A percentile compares a stretch with the other conserved stretches of the same genome.
These are phyloP conservation scores for Xylaria curta DNA, from an alignment of 495 filamentous ascomycete genomes.

Conservation along the genomic window DNA sequence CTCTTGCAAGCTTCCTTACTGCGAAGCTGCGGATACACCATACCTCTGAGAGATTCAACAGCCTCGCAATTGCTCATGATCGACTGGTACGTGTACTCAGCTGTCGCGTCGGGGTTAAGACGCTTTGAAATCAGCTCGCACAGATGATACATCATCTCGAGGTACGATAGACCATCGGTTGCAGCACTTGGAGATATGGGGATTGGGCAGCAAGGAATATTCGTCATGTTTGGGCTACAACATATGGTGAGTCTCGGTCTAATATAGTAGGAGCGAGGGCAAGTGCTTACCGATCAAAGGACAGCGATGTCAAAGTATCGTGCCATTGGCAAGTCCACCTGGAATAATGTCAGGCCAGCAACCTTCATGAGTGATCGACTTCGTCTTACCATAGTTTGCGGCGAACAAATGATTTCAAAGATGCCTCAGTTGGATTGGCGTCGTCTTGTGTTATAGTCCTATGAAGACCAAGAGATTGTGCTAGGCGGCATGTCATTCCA, in stretches of 20 bases:
- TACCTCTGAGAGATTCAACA: slow-evolving; percentile 55
- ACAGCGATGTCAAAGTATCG: slow-evolving; percentile 60
- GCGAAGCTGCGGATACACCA: slow-evolving; percentile 50
- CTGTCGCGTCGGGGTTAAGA: slow-evolving; percentile 58
- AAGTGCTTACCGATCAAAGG: slow-evolving; percentile 57
- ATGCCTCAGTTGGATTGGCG: slow-evolving; percentile 38
- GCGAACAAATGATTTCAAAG: slow-evolving; percentile 52
- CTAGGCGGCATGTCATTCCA: slow-evolving; percentile 60
- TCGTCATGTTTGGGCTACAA: slow-evolving; percentile 56
- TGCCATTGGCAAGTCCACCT: slow-evolving; percentile 67
- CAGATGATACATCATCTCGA: slow-evolving; percentile 62
- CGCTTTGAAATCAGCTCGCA: slow-evolving; percentile 56
- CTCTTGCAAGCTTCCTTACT: slow-evolving; percentile 61
- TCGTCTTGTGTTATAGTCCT: slow-evolving; percentile 49
- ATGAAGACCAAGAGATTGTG: slow-evolving; percentile 61
- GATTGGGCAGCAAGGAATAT: slow-evolving; percentile 54
- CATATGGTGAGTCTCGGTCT: slow-evolving; percentile 15
- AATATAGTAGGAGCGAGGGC: not conserved
- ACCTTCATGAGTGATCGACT: not conserved
- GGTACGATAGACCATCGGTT: slow-evolving; percentile 56
- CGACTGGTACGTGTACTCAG: slow-evolving; percentile 50
- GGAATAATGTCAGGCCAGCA: slow-evolving; percentile 19
- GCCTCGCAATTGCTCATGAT: slow-evolving; percentile 55
- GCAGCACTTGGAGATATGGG: slow-evolving; percentile 51
- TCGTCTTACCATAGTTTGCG: slow-evolving; percentile 52